These are phyloP conservation scores for Telopea speciosissima DNA, from an alignment of 177 flowering plant species.

Conservation along the genomic window DNA sequence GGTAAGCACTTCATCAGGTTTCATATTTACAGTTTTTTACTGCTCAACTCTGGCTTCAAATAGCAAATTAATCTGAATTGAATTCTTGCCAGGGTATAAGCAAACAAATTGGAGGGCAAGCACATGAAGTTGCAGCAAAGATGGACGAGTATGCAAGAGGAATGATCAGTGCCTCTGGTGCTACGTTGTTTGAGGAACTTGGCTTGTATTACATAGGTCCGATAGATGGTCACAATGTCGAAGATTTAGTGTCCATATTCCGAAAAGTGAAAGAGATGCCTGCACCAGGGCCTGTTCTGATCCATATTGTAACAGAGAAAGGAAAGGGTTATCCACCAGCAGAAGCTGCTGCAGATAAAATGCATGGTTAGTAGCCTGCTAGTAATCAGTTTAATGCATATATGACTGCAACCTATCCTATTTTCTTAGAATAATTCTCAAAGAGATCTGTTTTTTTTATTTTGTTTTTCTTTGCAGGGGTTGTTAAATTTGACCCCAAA, in stretches of 20 bases:
- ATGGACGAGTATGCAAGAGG: constrained; percentile 86
- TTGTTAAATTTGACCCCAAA: constrained; percentile 67
- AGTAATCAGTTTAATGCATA: background rate
- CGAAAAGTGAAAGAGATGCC: constrained; percentile 69
- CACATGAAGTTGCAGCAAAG: constrained; percentile 79
- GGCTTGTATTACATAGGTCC: constrained; percentile 94
- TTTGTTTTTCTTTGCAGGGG: constrained; percentile 41
- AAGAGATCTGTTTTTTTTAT: background rate
- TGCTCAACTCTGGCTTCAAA: constrained; percentile 1
- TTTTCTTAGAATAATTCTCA: background rate
- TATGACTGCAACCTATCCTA: background rate
- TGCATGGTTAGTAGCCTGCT: constrained; percentile 60
- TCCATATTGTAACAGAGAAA: constrained; percentile 87
- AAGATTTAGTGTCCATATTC: constrained; percentile 61
- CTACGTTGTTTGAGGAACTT: constrained; percentile 83
- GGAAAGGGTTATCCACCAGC: constrained; percentile 95
- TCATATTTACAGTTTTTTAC: background rate
- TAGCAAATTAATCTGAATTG: constrained; percentile 9
- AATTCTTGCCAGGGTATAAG: constrained; percentile 47
- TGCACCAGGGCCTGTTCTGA: constrained; percentile 85
- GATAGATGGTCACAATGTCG: constrained; percentile 81
- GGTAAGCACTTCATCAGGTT: constrained; percentile 24
- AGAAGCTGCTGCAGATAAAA: constrained; percentile 78
- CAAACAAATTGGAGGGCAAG: constrained; percentile 63
- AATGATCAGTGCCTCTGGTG: constrained; percentile 65